phyloP scores from a whole-genome alignment of 75 land plant genomes.

The Selaginella tamariscina region DNA sequence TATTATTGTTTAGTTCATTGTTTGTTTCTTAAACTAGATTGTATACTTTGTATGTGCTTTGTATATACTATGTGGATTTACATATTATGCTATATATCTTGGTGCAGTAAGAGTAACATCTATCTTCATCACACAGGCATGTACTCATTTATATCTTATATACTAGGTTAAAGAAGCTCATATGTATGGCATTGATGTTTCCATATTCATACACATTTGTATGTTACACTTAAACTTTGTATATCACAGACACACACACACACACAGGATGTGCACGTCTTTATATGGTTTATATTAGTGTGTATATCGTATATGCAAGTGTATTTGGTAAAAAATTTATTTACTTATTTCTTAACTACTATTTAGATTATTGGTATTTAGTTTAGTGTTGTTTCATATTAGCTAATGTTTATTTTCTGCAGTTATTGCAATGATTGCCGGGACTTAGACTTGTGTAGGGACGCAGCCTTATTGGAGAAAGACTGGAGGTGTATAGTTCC shows the following conservation, averaged over 20 bases:
- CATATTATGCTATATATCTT: too few relatives aligned
- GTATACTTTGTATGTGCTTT: too few relatives aligned
- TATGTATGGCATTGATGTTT: too few relatives aligned
- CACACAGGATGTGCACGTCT: not conserved
- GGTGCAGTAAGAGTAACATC: too few relatives aligned
- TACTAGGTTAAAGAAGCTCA: too few relatives aligned
- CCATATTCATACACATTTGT: too few relatives aligned
- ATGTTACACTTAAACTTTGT: too few relatives aligned
- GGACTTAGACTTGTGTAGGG: constrained; percentile 83
- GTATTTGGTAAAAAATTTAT: not conserved
- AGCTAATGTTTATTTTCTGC: constrained; percentile 16
- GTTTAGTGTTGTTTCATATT: not conserved
- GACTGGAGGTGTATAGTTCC: constrained; percentile 85
- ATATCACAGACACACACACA: not conserved
- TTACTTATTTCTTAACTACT: not conserved
- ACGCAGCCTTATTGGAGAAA: constrained; percentile 52
- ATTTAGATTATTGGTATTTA: constrained; percentile 9
- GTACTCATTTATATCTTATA: too few relatives aligned
- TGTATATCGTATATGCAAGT: not conserved
- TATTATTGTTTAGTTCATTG: too few relatives aligned
- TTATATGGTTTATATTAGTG: not conserved
- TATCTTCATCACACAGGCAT: too few relatives aligned
- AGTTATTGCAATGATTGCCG: constrained; percentile 96
- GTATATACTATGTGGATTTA: too few relatives aligned
- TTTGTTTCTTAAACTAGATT: too few relatives aligned